A percentile compares a stretch with the other conserved stretches of the same genome.
phyloP scores from a whole-genome alignment of 148 eudicot genomes.

The Polygonum maritimum region DNA sequence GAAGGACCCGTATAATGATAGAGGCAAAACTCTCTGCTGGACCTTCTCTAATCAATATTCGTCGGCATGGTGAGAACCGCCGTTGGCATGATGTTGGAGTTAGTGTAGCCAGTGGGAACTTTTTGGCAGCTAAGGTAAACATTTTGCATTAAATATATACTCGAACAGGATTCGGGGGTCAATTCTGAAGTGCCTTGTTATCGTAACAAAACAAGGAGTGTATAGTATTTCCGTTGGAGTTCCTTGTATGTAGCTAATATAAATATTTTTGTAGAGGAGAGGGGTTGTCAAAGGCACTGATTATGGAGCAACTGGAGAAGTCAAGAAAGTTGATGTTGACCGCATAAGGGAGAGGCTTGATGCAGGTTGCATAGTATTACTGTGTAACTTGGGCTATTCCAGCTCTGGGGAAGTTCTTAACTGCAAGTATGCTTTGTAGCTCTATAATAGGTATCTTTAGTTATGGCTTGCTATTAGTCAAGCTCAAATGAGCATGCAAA shows the following conservation, averaged over 20 bases:
- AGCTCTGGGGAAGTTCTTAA: slow-evolving; percentile 94
- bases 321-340: slow-evolving; percentile 81
- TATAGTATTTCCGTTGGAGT: not conserved
- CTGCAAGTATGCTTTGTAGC: slow-evolving; percentile 82
- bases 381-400: slow-evolving; percentile 91
- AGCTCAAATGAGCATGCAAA: not conserved
- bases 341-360: slow-evolving; percentile 87
- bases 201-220: not conserved
- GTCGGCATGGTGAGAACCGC: slow-evolving; percentile 86
- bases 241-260: not conserved
- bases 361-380: slow-evolving; percentile 70
- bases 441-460: slow-evolving; percentile 35
- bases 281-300: slow-evolving; percentile 93
- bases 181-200: not conserved
- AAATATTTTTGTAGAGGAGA: slow-evolving; percentile 40
- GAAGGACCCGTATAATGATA: slow-evolving; percentile 65
- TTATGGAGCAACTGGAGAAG: slow-evolving; percentile 92
- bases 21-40: slow-evolving; percentile 97
- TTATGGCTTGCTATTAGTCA: slow-evolving; percentile 10
- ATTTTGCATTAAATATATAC: not conserved
- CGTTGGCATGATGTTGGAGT: slow-evolving; percentile 88
- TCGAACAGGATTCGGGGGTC: not conserved
- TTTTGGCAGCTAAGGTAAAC: slow-evolving; percentile 86
- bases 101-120: slow-evolving; percentile 94
- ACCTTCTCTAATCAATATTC: slow-evolving; percentile 72